These are phyloP conservation scores for Fusarium sp. DNA, from an alignment of 2,329 filamentous ascomycete species.

Conservation along the genomic window DNA sequence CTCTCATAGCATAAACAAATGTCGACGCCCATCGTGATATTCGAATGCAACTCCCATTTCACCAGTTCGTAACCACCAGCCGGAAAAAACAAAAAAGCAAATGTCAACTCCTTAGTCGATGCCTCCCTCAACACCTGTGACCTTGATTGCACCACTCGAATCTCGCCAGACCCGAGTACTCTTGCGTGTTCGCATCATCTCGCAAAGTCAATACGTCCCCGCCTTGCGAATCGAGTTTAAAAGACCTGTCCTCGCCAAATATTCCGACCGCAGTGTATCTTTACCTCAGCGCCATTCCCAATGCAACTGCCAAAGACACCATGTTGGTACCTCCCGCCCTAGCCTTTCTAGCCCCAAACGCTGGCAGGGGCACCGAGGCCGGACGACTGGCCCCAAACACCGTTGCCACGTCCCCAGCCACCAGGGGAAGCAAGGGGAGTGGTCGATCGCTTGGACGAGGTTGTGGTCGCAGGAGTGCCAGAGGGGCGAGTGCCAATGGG, in stretches of 20 bases:
- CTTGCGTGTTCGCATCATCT: slow-evolving; percentile 22
- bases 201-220: slow-evolving; percentile 15
- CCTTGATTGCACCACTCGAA: slow-evolving; percentile 33
- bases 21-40: slow-evolving; percentile 43
- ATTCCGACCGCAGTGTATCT: slow-evolving; percentile 39
- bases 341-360: slow-evolving; percentile 80
- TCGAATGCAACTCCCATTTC: slow-evolving; percentile 45
- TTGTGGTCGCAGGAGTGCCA: slow-evolving; percentile 61
- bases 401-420: slow-evolving; percentile 82
- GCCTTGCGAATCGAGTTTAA: slow-evolving; percentile 16
- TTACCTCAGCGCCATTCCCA: slow-evolving; percentile 44
- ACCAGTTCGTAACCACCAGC: slow-evolving; percentile 37
- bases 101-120: slow-evolving; percentile 46
- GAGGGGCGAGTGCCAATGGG: slow-evolving; percentile 92
- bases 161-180: slow-evolving; percentile 37
- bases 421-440: slow-evolving; percentile 91
- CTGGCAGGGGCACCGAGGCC: slow-evolving; percentile 88
- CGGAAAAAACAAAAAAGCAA: slow-evolving; percentile 37
- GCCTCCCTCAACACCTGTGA: slow-evolving; percentile 40
- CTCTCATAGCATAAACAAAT: slow-evolving; percentile 38
- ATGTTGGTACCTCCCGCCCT: slow-evolving; percentile 12
- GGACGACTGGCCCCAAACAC: slow-evolving; percentile 86
- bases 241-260: slow-evolving; percentile 25
- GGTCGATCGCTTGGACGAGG: slow-evolving; percentile 80
- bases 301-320: slow-evolving; percentile 41